Evolutionary conservation across 2,329 filamentous ascomycete genomes (phyloP).

Genomic region (Daldinia sp.): DNA sequence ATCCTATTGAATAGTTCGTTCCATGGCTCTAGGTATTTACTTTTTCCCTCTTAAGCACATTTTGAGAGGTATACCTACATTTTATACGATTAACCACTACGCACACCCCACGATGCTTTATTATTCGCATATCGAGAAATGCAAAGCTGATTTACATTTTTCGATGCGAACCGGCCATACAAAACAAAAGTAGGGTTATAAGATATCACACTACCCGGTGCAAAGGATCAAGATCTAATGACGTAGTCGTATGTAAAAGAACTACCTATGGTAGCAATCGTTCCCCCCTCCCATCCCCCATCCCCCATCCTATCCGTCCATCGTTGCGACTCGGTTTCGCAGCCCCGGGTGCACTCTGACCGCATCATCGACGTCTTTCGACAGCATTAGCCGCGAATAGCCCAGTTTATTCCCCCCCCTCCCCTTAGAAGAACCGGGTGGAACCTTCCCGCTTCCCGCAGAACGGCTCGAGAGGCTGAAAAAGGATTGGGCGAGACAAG

Average conservation of each 20-base stretch:
- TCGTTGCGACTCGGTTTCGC: conserved; percentile 12
- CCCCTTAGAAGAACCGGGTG: conserved; percentile 9
- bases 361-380: conserved; percentile 26
- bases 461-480: conserved; percentile 32
- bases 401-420: conserved; percentile 4
- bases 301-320: background rate
- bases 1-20: too few relatives aligned
- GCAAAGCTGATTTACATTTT: conserved; percentile 12
- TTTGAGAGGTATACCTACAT: background rate
- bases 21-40: too few relatives aligned
- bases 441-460: conserved; percentile 25
- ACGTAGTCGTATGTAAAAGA: conserved; percentile 31
- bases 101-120: background rate
- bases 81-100: conserved; percentile 26
- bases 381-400: conserved; percentile 17
- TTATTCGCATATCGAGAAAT: conserved; percentile 30
- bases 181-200: conserved; percentile 24
- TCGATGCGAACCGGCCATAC: background rate
- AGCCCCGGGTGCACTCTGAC: conserved; percentile 3
- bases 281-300: conserved; percentile 18
- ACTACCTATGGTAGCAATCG: conserved; percentile 28
- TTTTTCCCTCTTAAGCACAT: background rate
- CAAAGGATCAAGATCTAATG: conserved; percentile 39
- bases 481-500: background rate
- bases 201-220: conserved; percentile 34